Base-by-base conservation (phyloP, 1,284 basidiomycete species). In the Sanghuangporus baumii region DNA sequence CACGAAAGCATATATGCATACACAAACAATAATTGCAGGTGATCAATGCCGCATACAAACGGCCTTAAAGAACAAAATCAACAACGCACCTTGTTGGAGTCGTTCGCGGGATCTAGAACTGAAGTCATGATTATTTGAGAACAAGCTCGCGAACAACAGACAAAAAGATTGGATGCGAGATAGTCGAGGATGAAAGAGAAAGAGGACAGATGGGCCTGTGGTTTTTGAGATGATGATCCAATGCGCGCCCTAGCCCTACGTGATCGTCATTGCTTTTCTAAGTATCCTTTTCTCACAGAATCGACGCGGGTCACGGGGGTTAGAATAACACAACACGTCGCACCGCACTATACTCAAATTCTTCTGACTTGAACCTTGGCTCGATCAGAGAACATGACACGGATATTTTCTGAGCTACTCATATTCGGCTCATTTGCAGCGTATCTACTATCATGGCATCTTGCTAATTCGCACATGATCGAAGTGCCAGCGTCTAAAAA, bases 401-500 rank as follows among this genome's bases (percentile, higher is more conserved):
- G 62, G 58, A 66, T 31, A 59, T 64, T 36, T 40, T 41, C 46
- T 23, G 60, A 59, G 9, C 59, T 61, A 14, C 58, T 67, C 70
- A 58, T 66, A 69, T 51, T 74, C 62, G 67, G 83, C 58, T 71
- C 76, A 14, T 61, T 84, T 8, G 69, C 86, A 55, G 67, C 75
- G 52, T 59, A 83, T 20, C 66, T 81, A 56, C 78, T 81, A 5
- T 66, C 73, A 47, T 60, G 51, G 57, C 16, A 51, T 8, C 67
- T 85, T 37, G 76, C 78, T 14, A 79, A 76, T 50, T 82, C 85
- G 0, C 88, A 92, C 74, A 81, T 89, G 73, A 85, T 91, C 68
- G 85, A 87, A 69, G 78, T 92, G 14, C 75, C 81, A 18, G 89
- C 95, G 23, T 88, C 88, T 41, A 85, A 85, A 71, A 95, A 94